These are phyloP conservation scores for Debaryomyces subglobosus DNA, from an alignment of 1,139 yeast species.

Conservation along the genomic window DNA sequence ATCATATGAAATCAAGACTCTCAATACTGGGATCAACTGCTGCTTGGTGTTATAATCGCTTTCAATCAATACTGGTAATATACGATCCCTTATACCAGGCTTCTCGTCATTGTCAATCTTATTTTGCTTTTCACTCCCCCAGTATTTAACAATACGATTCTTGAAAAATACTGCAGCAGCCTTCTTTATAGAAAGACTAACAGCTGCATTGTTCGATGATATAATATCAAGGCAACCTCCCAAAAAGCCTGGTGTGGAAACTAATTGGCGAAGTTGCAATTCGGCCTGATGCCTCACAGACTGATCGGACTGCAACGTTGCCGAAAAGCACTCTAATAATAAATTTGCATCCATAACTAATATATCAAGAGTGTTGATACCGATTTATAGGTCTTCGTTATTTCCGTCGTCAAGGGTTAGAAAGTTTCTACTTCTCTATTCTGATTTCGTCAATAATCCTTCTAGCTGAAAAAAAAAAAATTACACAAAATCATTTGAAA, in stretches of 20 bases:
- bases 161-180: slow-evolving; percentile 91
- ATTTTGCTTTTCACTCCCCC: slow-evolving; percentile 48
- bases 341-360: slow-evolving; percentile 63
- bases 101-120: slow-evolving; percentile 69
- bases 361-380: not conserved
- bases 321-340: slow-evolving; percentile 77
- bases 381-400: not conserved
- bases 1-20: slow-evolving; percentile 66
- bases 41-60: slow-evolving; percentile 53
- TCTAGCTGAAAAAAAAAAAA: slow-evolving; percentile 1
- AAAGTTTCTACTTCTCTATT: not conserved
- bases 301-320: slow-evolving; percentile 75
- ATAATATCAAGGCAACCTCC: slow-evolving; percentile 84
- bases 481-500: slow-evolving; percentile 5
- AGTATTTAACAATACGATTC: slow-evolving; percentile 66
- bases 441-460: not conserved
- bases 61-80: slow-evolving; percentile 47
- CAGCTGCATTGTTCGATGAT: slow-evolving; percentile 44
- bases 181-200: slow-evolving; percentile 59
- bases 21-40: slow-evolving; percentile 73
- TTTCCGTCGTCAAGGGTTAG: not conserved
- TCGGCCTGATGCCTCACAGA: slow-evolving; percentile 71
- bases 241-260: slow-evolving; percentile 69
- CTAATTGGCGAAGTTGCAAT: slow-evolving; percentile 57
- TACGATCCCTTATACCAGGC: slow-evolving; percentile 65